Percentiles rank a stretch among this genome's conserved stretches.
Conservation (phyloP, 179 eudicot genomes). For the Sideroxylon spinosum region DNA sequence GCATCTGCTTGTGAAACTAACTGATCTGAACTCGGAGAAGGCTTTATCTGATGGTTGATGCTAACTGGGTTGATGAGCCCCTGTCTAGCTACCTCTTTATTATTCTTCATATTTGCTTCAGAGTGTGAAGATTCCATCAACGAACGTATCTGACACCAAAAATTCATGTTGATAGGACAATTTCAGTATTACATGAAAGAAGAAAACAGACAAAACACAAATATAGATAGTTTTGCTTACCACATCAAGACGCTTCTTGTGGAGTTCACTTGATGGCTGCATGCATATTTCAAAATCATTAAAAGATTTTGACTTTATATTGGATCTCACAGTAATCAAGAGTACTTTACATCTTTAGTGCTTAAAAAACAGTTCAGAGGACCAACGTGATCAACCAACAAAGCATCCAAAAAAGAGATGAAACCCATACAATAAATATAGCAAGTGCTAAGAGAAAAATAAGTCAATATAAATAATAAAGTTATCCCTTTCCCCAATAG, state of each 20-base stretch:
- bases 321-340: neutral
- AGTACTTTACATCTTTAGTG: neutral
- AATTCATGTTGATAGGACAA: neutral
- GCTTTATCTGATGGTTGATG: constrained; percentile 51
- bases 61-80: constrained; percentile 47
- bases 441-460: no score
- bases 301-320: neutral
- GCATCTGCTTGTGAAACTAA: constrained; percentile 47
- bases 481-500: no score
- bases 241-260: constrained; percentile 74
- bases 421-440: neutral
- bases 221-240: constrained; percentile 34
- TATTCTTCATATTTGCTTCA: constrained; percentile 42
- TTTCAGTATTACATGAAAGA: neutral
- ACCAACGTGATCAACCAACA: neutral
- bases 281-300: constrained; percentile 23
- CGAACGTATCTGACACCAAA: constrained; percentile 50
- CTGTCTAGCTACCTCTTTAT: constrained; percentile 48
- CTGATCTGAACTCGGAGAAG: constrained; percentile 76
- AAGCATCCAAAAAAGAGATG: constrained; percentile 2
- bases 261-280: constrained; percentile 74
- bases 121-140: constrained; percentile 62
- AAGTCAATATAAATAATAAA: no score
- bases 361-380: neutral
- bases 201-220: constrained; percentile 1